Evolutionary conservation across 2,329 filamentous ascomycete genomes (phyloP), one percentile per base, ranked within the genome.

Genomic region (Chalara sp.): DNA sequence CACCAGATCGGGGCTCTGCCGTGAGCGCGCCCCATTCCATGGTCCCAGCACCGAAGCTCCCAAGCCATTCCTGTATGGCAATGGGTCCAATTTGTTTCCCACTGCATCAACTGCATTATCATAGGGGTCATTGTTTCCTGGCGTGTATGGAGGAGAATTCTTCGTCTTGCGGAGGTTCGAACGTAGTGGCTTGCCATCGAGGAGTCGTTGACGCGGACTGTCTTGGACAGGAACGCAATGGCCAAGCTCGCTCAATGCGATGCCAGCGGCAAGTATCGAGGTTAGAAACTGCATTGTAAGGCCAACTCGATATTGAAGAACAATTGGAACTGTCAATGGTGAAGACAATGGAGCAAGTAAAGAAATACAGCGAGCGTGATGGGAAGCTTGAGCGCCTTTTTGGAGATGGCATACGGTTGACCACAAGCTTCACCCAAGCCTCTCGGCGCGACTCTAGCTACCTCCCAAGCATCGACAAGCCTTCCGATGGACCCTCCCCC

Each of bases 1-100:
- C 44, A 89, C 73, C 33, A 87, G 68, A 66, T 89, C 85, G 1
- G 86, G 85, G 64, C 79, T 84, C 70, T 89, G 82, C 44, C 81
- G 76, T 47, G 85, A 80, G n/a, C 85, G 79, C 44, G 79, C 79
- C 54, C 70, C 73, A 66, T 89, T 89, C 67, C 83, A 83, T 0
- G 86, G 86, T 0, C 86, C 86, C 28, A 88, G 69, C 11, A 89
- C 79, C 7, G 77, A 81, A 12, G 83, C 75, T 28, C 86, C 86
- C 29, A 79, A 63, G 29, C 82, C 82, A 61, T 83, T 83, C 33
- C 81, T 74, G 64, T 72, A 83, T 1, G 85, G 85, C 49, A 83
- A 67, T 30, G 85, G 84, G 56, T 86, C 76, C n/a, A 86, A 70
- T 8, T 75, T 70, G 2, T 81, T 71, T 10, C 76, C 78, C 42